Base-by-base conservation (phyloP, 1,284 basidiomycete species). In the Boletus calvinii region DNA sequence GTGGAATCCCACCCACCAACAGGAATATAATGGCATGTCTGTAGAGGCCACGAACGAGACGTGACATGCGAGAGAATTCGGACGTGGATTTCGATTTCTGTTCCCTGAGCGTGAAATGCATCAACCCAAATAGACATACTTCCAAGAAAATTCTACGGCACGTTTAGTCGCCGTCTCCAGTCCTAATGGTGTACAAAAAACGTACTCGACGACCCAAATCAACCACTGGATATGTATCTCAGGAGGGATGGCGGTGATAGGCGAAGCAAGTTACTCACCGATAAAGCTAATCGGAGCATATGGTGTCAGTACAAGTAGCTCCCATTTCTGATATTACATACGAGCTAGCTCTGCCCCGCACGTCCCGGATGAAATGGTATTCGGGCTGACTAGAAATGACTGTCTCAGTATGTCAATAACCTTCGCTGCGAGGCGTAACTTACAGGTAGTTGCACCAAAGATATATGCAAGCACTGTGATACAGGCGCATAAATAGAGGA, bases 1-100 rank as follows among this genome's bases (percentile, higher is more conserved):
- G 11, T 11, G 17, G 6, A 48, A 2, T 32, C 20, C 38, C 18
- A 49, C 38, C 6, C 29, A 52, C 47, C 38, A 50, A 24, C 1
- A 52, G 26, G 20, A 52, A 51, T 30, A 51, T 37, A 9, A 51
- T 7, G 4, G 48, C 48, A 30, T 52, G 35, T 13, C 8, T 29
- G 15, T 52, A 38, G 13, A 52, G 32, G 15, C 35, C 9, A 34
- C 22, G 35, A 18, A 52, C 13, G 13, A 52, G 34, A 13, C 15
- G 22, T 3, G 35, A 17, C 13, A 39, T 13, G 6, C 35, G 29
- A 22, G 41, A 43, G 13, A 38, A 52, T 20, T 29, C 29, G 1
- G 40, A 38, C 7, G 41, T 13, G 18, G n/a, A n/a, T n/a, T n/a
- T n/a, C n/a, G 11, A 38, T 17, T 17, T n/a, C 22, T 43, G 48